Evolutionary conservation across 129 eudicot species (phyloP).

Genomic region (Scalesia atractyloides): DNA sequence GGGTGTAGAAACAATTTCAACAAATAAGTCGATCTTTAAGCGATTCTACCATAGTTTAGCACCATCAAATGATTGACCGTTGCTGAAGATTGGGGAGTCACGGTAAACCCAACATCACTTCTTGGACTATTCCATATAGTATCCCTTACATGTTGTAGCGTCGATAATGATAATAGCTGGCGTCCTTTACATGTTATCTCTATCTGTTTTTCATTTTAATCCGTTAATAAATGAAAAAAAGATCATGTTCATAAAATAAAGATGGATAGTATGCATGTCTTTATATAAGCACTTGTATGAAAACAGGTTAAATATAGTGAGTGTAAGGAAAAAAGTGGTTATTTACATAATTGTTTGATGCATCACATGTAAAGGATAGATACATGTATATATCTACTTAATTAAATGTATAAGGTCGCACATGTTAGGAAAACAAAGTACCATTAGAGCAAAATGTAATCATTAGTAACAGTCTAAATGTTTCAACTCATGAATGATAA

Average conservation of each 20-base stretch:
- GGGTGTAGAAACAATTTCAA: slow-evolving; percentile 30
- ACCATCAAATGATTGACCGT: slow-evolving; percentile 55
- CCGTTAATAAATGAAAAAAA: not conserved
- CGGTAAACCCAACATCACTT: slow-evolving; percentile 16
- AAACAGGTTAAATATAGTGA: not conserved
- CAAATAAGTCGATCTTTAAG: slow-evolving; percentile 7
- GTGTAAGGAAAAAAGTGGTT: not conserved
- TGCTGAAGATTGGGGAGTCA: slow-evolving; percentile 33
- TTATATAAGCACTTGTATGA: not conserved
- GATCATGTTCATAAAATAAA: not conserved
- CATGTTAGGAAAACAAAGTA: not conserved
- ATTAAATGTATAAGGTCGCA: not conserved
- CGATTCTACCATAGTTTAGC: slow-evolving; percentile 51
- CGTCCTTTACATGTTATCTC: slow-evolving; percentile 92
- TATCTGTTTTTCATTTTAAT: slow-evolving; percentile 41
- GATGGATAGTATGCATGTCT: not conserved
- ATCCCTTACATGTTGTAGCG: slow-evolving; percentile 82
- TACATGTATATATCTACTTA: not conserved
- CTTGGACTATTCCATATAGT: slow-evolving; percentile 56
- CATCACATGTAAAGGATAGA: not conserved
- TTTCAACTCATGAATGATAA: slow-evolving; percentile 13
- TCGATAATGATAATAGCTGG: slow-evolving; percentile 49
- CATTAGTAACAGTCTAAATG: not conserved
- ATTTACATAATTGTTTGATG: not conserved
- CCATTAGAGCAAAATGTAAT: not conserved